Base-by-base conservation (phyloP, 164 flowering plant species). In the Sedum album region DNA sequence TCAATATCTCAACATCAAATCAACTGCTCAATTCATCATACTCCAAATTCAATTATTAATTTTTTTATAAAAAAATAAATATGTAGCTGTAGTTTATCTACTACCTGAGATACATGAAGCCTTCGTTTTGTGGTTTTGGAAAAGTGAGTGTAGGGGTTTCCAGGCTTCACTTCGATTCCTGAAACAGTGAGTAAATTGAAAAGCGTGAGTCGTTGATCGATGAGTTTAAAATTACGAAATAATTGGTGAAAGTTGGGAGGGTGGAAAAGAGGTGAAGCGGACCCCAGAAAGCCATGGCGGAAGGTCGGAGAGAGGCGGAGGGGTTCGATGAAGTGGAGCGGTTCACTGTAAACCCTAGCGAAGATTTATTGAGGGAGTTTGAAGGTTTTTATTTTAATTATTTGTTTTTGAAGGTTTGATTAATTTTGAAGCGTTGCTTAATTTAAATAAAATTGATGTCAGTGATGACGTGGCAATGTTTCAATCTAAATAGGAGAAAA, bases 91-190 rank as follows among this genome's bases (percentile, higher is more conserved):
- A n/a, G n/a, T n/a, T n/a, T n/a, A n/a, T n/a, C n/a, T n/a, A n/a
- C n/a, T 41, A 83, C 87, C 83, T 77, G 80, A 1, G 86, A 71
- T 73, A 82, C 61, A 14, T 75, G 82, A 31, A 84, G 85, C 65
- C 84, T 77, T 61, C 79, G 75, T 30, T 33, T 67, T 0, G 31
- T 31, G 6, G 60, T 70, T 31, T 77, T 73, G 18, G 61, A 70
- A 0, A 48, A 48, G 65, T 80, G 86, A 44, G 75, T 80, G 66
- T 71, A 75, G 0, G 88, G 88, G 62, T 67, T 81, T 26, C 86
- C 85, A 1, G 88, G 82, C 68, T 83, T 83, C 60, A 86, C 83
- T 78, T 84, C 86, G 10, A 81, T 41, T 51, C 88, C 90, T 86
- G 68, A 33, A 68, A 69, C 46, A 11, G 38, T 4, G 65, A 15